These are phyloP conservation scores for Solanum stenotomum DNA, from an alignment of 257 asterid genomes.

Conservation along the genomic window DNA sequence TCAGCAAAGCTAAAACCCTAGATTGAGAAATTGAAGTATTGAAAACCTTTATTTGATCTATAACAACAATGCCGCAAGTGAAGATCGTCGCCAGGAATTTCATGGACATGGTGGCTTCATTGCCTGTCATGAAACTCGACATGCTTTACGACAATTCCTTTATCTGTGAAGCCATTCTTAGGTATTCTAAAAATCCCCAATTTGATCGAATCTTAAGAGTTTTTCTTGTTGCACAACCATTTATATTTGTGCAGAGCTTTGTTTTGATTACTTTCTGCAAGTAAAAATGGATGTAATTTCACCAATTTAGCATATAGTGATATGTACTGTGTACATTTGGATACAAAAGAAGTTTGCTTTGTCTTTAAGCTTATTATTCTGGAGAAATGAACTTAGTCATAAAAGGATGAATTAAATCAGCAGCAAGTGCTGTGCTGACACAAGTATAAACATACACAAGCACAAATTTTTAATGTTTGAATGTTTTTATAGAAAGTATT, in stretches of 20 bases:
- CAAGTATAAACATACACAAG: not conserved
- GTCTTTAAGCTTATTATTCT: not conserved
- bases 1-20: not conserved
- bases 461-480: not conserved
- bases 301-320: not conserved
- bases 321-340: not conserved
- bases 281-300: not conserved
- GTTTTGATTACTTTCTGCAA: not conserved
- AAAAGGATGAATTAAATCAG: not conserved
- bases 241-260: not conserved
- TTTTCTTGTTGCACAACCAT: not conserved
- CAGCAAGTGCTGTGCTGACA: not conserved
- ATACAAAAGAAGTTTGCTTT: not conserved
- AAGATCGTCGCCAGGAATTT: conserved; percentile 86
- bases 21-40: not conserved
- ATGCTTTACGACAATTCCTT: conserved; percentile 78
- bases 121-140: conserved; percentile 91
- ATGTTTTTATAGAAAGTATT: not conserved
- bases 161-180: conserved; percentile 91
- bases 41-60: not conserved
- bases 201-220: not conserved
- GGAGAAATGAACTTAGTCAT: not conserved
- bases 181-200: conserved; percentile 22
- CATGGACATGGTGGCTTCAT: conserved; percentile 98
- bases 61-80: conserved; percentile 76